Evolutionary conservation across 495 filamentous ascomycete species (phyloP).

Genomic region (Immersiella caudata): DNA sequence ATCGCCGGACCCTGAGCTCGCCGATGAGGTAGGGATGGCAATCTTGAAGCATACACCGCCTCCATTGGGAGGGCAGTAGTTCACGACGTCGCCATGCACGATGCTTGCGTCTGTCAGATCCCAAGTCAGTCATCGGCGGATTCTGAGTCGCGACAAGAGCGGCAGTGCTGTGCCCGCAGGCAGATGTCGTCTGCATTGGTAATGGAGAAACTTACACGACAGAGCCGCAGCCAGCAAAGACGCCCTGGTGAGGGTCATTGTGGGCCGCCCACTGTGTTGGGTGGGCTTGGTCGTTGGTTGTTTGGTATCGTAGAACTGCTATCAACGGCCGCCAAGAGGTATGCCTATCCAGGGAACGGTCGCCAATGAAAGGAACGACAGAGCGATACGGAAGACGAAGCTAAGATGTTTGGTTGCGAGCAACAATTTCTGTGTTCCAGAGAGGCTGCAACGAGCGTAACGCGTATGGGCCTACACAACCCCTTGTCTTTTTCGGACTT

Average conservation of each 20-base stretch:
- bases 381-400: background rate
- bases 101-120: constrained; percentile 24
- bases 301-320: background rate
- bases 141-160: background rate
- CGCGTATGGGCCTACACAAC: background rate
- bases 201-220: constrained; percentile 24
- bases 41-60: constrained; percentile 48
- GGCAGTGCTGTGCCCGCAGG: background rate
- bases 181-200: background rate
- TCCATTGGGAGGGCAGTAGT: constrained; percentile 33
- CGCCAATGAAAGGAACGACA: background rate
- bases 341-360: background rate
- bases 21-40: constrained; percentile 47
- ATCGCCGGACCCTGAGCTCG: constrained; percentile 46
- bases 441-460: background rate
- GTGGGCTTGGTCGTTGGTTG: background rate
- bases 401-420: background rate
- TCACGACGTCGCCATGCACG: constrained; percentile 22
- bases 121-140: background rate
- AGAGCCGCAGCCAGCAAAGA: constrained; percentile 24
- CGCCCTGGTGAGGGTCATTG: constrained; percentile 19
- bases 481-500: constrained; percentile 6
- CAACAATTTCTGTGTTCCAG: background rate
- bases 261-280: background rate
- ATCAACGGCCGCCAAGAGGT: background rate